Conservation (phyloP, 140 eudicot species). For the Senecio squalidus region DNA sequence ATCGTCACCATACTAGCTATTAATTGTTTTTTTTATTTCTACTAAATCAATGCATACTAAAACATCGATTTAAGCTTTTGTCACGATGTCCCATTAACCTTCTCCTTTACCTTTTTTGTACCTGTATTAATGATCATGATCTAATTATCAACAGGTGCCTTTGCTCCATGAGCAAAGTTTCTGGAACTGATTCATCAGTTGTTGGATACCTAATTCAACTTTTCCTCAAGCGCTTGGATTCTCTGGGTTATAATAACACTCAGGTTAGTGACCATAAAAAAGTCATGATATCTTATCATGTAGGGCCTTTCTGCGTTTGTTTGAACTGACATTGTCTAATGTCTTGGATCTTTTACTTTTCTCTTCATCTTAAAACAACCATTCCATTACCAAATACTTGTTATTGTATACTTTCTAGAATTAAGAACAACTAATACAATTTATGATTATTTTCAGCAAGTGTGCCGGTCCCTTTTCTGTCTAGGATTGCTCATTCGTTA, state of each 20-base stretch:
- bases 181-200: slow-evolving; percentile 69
- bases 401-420: not conserved
- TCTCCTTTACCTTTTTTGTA: not conserved
- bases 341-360: not conserved
- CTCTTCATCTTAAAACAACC: not conserved
- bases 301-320: not conserved
- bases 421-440: slow-evolving; percentile 3
- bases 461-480: slow-evolving; percentile 94
- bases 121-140: slow-evolving; percentile 9
- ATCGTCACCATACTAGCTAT: not conserved
- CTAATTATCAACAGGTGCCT: slow-evolving; percentile 57
- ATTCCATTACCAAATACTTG: slow-evolving; percentile 1
- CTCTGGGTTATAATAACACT: slow-evolving; percentile 57
- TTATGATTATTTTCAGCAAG: slow-evolving; percentile 57
- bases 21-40: not conserved
- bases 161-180: slow-evolving; percentile 76
- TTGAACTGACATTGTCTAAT: slow-evolving; percentile 1
- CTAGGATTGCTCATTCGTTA: slow-evolving; percentile 89
- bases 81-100: not conserved
- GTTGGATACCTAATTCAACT: slow-evolving; percentile 65
- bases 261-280: slow-evolving; percentile 48
- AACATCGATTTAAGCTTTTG: slow-evolving; percentile 3
- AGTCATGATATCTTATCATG: not conserved
- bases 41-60: not conserved
- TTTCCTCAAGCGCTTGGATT: slow-evolving; percentile 66